A percentile compares a stretch with the other conserved stretches of the same genome.
These are phyloP conservation scores for Colletotrichum sp. DNA, from an alignment of 2,329 filamentous ascomycete genomes.

Conservation along the genomic window DNA sequence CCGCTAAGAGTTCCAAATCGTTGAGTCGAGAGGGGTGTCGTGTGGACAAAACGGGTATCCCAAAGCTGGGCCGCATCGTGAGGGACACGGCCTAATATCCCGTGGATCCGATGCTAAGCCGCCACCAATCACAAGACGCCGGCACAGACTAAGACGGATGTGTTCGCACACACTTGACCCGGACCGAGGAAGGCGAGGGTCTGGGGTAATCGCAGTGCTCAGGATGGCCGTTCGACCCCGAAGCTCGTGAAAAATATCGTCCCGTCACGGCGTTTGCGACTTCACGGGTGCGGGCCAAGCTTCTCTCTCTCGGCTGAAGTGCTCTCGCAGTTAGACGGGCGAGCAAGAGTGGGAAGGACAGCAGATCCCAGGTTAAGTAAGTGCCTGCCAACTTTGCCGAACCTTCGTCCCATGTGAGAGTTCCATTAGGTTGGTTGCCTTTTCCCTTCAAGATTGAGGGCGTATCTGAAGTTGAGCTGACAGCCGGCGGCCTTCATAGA, in stretches of 20 bases:
- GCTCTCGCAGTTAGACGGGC: background rate
- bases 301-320: background rate
- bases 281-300: background rate
- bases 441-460: background rate
- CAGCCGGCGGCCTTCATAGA: background rate
- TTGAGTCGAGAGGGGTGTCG: background rate
- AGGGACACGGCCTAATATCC: background rate
- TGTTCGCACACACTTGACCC: conserved; percentile 14
- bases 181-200: background rate
- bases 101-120: background rate
- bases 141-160: background rate
- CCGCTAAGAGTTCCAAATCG: background rate
- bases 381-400: background rate
- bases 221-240: background rate
- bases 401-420: background rate
- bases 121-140: background rate
- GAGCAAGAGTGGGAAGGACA: background rate
- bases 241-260: background rate
- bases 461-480: background rate
- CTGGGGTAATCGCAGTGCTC: background rate
- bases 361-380: background rate
- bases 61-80: background rate
- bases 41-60: background rate
- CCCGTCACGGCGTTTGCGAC: background rate
- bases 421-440: background rate